Evolutionary conservation across 2,329 filamentous ascomycete genomes (phyloP), one percentile per base, ranked within the genome.

Genomic region (Tolypocladium paradoxum): DNA sequence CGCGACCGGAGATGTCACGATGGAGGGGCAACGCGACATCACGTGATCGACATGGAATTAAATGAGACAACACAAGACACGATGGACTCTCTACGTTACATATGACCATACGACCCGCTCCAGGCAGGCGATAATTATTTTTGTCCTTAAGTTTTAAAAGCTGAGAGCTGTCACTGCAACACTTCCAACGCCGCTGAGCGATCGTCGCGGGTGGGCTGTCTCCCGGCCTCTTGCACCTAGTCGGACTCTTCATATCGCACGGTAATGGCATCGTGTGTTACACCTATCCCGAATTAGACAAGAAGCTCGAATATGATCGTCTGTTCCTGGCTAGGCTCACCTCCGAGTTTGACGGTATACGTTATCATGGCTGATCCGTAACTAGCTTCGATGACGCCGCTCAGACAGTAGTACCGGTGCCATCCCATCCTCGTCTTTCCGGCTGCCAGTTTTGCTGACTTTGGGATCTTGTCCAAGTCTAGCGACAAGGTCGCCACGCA

Each of bases 291-390:
- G 29, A 45, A 16, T 43, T 18, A 47, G 22, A 31, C 16, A 5
- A 9, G 27, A n/a, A 2, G 4, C 14, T 38, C 5, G 27, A 31
- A 36, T 3, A 20, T 20, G 22, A 11, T 38, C 12, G 24, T 20
- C 22, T 34, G 16, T 27, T 18, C 24, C 27, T 40, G 50, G 40
- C 3, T 45, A 36, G 12, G 12, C 63, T 57, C 54, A 69, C 68
- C 68, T 64, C 66, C 68, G 38, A 71, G 66, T 53, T 70, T 68
- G 9, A 68, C 63, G 6, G 59, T 61, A 56, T 71, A 71, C 16
- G 65, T 70, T 53, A 71, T 64, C 58, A 68, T 67, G 49, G 68
- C 68, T 48, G 68, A 70, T n/a, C 62, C 67, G 54, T 70, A 71
- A 33, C 58, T 64, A 50, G 68, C 68, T 49, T 71, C 67, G 36